Evolutionary conservation across 352 stramenopile genomes (phyloP).

Genomic region (Salisapilia sapeloensis): DNA sequence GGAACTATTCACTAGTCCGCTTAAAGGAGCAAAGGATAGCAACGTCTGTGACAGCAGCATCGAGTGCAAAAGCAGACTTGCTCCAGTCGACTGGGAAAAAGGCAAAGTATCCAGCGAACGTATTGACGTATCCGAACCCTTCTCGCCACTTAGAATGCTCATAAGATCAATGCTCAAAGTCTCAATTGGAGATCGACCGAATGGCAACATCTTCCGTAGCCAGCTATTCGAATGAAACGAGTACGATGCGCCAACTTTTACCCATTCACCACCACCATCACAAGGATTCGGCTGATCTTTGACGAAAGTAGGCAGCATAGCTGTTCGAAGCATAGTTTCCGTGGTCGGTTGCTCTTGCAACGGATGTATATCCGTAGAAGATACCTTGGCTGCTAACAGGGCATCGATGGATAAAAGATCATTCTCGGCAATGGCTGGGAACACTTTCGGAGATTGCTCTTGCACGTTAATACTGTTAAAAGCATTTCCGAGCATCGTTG

Average conservation of each 20-base stretch:
- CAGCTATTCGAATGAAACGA: conserved; percentile 15
- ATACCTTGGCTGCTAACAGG: too few relatives aligned
- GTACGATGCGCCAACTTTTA: conserved; percentile 12
- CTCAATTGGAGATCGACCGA: conserved; percentile 3
- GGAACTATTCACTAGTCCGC: conserved; percentile 3
- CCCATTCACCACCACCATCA: conserved; percentile 9
- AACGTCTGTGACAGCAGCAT: conserved; percentile 17
- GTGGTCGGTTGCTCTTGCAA: conserved; percentile 7
- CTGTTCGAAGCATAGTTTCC: conserved; percentile 17
- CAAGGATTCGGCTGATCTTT: conserved; percentile 7
- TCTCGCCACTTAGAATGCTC: too few relatives aligned
- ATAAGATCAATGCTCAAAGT: conserved; percentile 6
- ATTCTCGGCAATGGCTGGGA: conserved; percentile 9
- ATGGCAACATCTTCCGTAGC: conserved; percentile 12
- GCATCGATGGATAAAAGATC: too few relatives aligned
- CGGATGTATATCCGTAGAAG: too few relatives aligned
- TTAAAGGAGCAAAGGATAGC: conserved; percentile 8
- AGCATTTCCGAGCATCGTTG: conserved; percentile 17
- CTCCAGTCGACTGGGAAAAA: conserved; percentile 8
- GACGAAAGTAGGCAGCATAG: conserved; percentile 8
- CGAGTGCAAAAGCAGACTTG: conserved; percentile 13
- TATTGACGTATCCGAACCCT: too few relatives aligned
- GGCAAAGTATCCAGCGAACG: background rate
- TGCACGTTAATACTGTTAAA: conserved; percentile 32
- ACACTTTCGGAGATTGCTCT: conserved; percentile 7